These are phyloP conservation scores for Kockiozyma suomiensis DNA, from an alignment of 805 yeast genomes.

Conservation along the genomic window DNA sequence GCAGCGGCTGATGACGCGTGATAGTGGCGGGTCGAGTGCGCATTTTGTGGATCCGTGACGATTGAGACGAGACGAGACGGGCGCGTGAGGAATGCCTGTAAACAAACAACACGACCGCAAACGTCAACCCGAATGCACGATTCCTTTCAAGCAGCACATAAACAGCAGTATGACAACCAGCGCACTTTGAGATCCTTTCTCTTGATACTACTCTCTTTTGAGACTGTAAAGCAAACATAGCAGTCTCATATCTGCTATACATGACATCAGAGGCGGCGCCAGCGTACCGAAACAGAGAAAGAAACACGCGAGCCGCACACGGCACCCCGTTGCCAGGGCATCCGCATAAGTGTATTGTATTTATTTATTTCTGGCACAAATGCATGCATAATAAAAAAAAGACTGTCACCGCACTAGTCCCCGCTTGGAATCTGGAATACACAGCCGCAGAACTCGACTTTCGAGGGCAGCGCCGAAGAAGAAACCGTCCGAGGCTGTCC, in stretches of 20 bases:
- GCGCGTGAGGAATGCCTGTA: background rate
- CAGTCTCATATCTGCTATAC: background rate
- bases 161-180: too few relatives aligned
- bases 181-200: too few relatives aligned
- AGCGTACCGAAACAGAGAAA: background rate
- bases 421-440: background rate
- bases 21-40: background rate
- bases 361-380: background rate
- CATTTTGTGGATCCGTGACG: background rate
- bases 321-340: slow-evolving; percentile 7
- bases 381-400: background rate
- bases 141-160: too few relatives aligned
- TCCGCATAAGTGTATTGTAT: background rate
- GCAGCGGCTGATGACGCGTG: too few relatives aligned
- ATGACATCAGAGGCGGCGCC: slow-evolving; percentile 11
- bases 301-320: background rate
- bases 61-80: background rate
- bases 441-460: slow-evolving; percentile 3
- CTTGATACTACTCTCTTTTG: too few relatives aligned
- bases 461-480: background rate
- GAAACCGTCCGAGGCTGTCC: background rate
- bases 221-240: background rate
- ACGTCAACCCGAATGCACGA: too few relatives aligned
- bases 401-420: background rate
- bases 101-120: background rate